A percentile compares a stretch with the other conserved stretches of the same genome.
These are phyloP conservation scores for Penicillium sp. DNA, from an alignment of 2,329 filamentous ascomycete species.

Conservation along the genomic window DNA sequence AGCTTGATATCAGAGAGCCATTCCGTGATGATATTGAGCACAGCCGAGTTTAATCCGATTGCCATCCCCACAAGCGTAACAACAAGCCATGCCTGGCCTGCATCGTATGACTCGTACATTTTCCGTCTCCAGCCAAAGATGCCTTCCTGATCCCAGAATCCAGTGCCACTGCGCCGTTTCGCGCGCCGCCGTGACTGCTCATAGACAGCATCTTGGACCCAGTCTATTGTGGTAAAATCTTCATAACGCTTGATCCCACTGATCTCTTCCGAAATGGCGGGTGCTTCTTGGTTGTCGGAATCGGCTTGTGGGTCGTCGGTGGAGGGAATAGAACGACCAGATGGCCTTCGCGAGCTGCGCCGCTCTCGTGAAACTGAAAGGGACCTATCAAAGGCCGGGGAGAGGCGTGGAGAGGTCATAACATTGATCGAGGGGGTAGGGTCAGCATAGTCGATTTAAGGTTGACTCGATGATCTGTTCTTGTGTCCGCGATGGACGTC, in stretches of 20 bases:
- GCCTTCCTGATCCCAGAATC: conserved; percentile 66
- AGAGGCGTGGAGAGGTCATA: conserved; percentile 42
- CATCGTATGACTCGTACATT: conserved; percentile 84
- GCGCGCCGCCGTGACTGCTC: conserved; percentile 81
- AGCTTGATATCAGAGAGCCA: conserved; percentile 95
- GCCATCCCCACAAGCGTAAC: conserved; percentile 87
- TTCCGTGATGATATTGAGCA: conserved; percentile 93
- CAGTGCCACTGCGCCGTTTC: conserved; percentile 67
- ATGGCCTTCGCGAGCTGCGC: conserved; percentile 44
- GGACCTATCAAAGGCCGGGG: conserved; percentile 30
- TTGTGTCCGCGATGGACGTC: conserved; percentile 12
- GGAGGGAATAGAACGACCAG: conserved; percentile 54
- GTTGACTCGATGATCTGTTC: conserved; percentile 12
- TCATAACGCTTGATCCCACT: conserved; percentile 98
- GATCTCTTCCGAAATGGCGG: conserved; percentile 87
- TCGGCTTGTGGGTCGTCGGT: conserved; percentile 54
- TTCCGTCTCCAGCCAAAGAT: conserved; percentile 77
- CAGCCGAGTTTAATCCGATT: conserved; percentile 88
- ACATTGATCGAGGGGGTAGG: conserved; percentile 31
- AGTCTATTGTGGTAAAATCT: conserved; percentile 95
- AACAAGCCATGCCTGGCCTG: conserved; percentile 96
- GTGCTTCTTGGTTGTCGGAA: conserved; percentile 57
- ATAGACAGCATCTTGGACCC: conserved; percentile 94
- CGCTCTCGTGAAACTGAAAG: conserved; percentile 34
- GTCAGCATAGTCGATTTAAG: conserved; percentile 30